Conservation (phyloP, 2,329 filamentous ascomycete species). For the Diplodia mutila region DNA sequence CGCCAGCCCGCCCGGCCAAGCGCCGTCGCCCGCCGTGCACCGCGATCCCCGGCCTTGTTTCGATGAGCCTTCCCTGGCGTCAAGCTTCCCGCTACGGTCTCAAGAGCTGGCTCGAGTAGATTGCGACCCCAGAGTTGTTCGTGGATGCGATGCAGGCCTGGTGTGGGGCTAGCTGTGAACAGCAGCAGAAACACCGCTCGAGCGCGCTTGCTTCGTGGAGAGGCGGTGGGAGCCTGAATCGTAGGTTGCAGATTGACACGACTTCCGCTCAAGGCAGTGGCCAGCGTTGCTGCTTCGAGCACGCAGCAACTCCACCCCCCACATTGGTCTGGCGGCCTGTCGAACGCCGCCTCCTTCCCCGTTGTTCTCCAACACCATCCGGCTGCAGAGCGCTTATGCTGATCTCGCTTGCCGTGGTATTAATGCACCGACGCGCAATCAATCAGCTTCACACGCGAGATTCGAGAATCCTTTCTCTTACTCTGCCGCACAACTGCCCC, state of each 20-base stretch:
- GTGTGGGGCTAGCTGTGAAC: neutral
- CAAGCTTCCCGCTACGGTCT: constrained; percentile 17
- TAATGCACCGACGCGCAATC: constrained; percentile 15
- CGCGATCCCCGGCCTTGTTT: constrained; percentile 17
- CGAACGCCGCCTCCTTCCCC: no score
- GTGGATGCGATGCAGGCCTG: neutral
- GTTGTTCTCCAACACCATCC: neutral
- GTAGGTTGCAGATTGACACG: neutral
- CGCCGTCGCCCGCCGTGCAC: neutral
- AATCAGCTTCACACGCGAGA: constrained; percentile 12
- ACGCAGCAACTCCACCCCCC: neutral
- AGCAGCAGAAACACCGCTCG: neutral
- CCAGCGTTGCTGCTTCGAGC: no score
- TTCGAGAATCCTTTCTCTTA: neutral
- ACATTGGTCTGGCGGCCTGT: neutral
- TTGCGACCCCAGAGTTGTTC: constrained; percentile 18
- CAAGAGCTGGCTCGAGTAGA: constrained; percentile 21
- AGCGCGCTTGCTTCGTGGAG: neutral
- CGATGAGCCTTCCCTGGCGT: neutral
- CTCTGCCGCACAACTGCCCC: neutral
- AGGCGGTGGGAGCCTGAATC: neutral
- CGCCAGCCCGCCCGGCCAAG: neutral
- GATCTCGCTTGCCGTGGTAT: constrained; percentile 11
- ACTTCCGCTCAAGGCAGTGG: neutral
- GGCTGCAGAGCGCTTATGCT: neutral